Percentiles rank a stretch among this genome's conserved stretches.
phyloP scores from a whole-genome alignment of 495 filamentous ascomycete species.

The Aspergillus affinis region DNA sequence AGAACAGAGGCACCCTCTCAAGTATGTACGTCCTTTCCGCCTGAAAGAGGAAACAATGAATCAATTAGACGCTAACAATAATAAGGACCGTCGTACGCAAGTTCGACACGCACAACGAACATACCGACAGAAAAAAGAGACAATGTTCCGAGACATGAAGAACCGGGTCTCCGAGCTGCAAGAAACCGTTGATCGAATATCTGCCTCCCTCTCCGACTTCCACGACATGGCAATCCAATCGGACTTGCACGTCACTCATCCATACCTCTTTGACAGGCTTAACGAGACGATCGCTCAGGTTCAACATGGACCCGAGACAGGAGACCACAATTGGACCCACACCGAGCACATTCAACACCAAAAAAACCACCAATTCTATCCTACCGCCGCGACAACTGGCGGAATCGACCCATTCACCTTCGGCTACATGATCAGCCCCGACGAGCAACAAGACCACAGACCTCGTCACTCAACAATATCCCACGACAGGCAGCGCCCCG shows the following conservation, averaged over 20 bases:
- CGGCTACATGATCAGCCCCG: conserved; percentile 3
- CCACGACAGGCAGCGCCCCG: neutral
- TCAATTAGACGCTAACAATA: neutral
- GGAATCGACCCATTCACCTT: neutral
- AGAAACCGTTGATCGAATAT: conserved; percentile 67
- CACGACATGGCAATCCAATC: conserved; percentile 55
- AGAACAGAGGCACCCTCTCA: neutral
- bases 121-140: conserved; percentile 83
- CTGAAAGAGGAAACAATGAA: neutral
- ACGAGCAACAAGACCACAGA: neutral
- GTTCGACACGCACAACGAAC: conserved; percentile 84
- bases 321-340: neutral
- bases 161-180: conserved; percentile 67
- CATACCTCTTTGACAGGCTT: conserved; percentile 35
- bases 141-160: conserved; percentile 69
- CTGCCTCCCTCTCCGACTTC: conserved; percentile 64
- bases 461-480: neutral
- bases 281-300: conserved; percentile 2
- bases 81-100: conserved; percentile 67
- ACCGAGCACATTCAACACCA: neutral
- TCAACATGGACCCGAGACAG: neutral
- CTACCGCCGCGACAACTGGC: neutral
- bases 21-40: neutral
- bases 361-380: neutral
- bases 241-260: conserved; percentile 37